Base-by-base conservation (phyloP, 2,329 filamentous ascomycete species). In the Apiospora malaysiana region DNA sequence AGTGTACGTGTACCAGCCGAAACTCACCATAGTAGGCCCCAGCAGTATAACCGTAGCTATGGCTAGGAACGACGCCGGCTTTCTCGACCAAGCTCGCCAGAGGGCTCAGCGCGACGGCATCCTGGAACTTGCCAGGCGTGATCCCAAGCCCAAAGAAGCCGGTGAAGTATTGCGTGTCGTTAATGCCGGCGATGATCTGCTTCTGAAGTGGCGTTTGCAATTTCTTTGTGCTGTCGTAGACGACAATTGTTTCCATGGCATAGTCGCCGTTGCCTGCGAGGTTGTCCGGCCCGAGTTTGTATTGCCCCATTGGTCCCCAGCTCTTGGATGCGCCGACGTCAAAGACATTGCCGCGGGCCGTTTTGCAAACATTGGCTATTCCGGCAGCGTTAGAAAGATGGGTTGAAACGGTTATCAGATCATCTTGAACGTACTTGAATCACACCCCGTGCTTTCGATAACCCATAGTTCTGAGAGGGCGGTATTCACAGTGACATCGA, bases 31-130 rank as follows among this genome's bases (percentile, higher is more conserved):
- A 94, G 72, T 87, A 87, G n/a, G 91, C 91, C 21, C 93, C 93
- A 51, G 92, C 92, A 4, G 92, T 94, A 78, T 91, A 94, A 68
- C 91, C 92, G 78, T 92, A 94, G 56, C 91, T 93, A 73, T 93
- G 85, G 78, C 92, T 94, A 0, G 92, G 90, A 66, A 94, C 92
- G 71, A 82, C 83, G 10, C 87, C 87, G 70, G 87, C 84, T 14
- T 85, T 80, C 76, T 90, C 87, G 59, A 92, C 87, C 68, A 92
- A 81, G 77, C 90, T 80, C 74, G 87, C 81, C 76, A 91, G 77
- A 71, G 88, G 81, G 76, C 87, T 82, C 74, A 87, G 81, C 78
- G 87, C 82, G 71, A 87, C 78, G 77, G 82, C 82, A 71, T 81
- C 78, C 16, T 82, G 82, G 74, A 91, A 90, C 45, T 82, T 85